Evolutionary conservation across 2,329 filamentous ascomycete species (phyloP).

Genomic region (Trichoderma cornu-damae): DNA sequence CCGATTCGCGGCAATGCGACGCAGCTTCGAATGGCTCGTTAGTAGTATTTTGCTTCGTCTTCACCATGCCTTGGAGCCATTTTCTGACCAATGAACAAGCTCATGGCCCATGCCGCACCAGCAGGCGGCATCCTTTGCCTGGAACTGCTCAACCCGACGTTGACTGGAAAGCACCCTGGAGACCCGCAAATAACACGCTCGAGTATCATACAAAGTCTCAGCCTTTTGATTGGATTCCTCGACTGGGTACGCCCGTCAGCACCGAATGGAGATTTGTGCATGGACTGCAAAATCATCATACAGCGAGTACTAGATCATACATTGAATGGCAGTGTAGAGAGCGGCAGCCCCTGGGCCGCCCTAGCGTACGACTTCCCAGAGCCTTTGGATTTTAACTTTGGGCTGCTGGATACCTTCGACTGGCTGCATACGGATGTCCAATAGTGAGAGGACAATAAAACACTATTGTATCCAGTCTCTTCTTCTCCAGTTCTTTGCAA

Average conservation of each 20-base stretch:
- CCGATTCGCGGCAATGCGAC: slow-evolving; percentile 37
- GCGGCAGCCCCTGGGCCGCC: slow-evolving; percentile 24
- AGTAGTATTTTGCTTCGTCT: slow-evolving; percentile 10
- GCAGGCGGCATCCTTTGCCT: slow-evolving; percentile 47
- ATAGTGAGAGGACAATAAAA: too few species aligned
- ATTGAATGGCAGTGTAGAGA: slow-evolving; percentile 32
- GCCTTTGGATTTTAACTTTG: slow-evolving; percentile 37
- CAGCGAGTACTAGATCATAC: slow-evolving; percentile 47
- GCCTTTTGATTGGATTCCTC: slow-evolving; percentile 46
- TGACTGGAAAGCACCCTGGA: slow-evolving; percentile 32
- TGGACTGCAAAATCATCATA: slow-evolving; percentile 44
- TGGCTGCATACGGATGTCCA: slow-evolving; percentile 28
- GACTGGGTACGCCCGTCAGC: slow-evolving; percentile 46
- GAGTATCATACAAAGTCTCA: slow-evolving; percentile 48
- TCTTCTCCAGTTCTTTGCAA: too few species aligned
- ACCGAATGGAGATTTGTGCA: slow-evolving; percentile 45
- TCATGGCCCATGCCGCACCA: slow-evolving; percentile 47
- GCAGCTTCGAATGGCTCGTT: slow-evolving; percentile 48
- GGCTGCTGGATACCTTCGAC: slow-evolving; percentile 39
- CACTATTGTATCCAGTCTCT: too few species aligned
- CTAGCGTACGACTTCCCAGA: slow-evolving; percentile 15
- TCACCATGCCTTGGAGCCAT: not conserved
- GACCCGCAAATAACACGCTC: slow-evolving; percentile 39
- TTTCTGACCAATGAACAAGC: slow-evolving; percentile 25
- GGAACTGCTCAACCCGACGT: slow-evolving; percentile 43